These are phyloP conservation scores for Fusarium sp. DNA, from an alignment of 2,329 filamentous ascomycete genomes.

Conservation along the genomic window DNA sequence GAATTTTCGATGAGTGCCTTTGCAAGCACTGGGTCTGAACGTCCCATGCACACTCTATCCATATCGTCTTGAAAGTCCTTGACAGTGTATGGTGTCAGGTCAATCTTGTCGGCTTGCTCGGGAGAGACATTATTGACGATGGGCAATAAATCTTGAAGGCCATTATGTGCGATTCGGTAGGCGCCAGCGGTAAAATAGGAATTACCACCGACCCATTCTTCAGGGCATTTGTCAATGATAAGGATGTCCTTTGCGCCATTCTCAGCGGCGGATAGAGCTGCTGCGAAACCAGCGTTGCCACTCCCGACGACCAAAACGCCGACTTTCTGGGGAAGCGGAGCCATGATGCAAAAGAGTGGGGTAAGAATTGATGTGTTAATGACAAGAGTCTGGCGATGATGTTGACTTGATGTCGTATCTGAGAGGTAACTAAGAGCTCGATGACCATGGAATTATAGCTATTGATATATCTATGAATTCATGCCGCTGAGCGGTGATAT, in stretches of 20 bases:
- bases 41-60: constrained; percentile 22
- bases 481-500: too few relatives aligned
- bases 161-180: constrained; percentile 11
- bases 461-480: background rate
- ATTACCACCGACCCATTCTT: constrained; percentile 19
- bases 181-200: constrained; percentile 22
- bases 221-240: constrained; percentile 9
- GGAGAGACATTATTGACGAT: constrained; percentile 19
- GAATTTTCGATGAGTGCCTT: constrained; percentile 9
- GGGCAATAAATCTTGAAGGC: constrained; percentile 2
- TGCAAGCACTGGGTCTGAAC: constrained; percentile 15
- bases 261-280: constrained; percentile 14
- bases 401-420: rapidly evolving
- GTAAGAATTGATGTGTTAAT: background rate
- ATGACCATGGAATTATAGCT: rapidly evolving
- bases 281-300: constrained; percentile 23
- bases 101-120: constrained; percentile 10
- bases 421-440: rapidly evolving
- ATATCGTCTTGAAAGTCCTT: constrained; percentile 13
- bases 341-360: background rate
- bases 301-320: constrained; percentile 15
- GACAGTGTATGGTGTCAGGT: constrained; percentile 11
- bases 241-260: constrained; percentile 4
- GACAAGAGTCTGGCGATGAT: too few relatives aligned
- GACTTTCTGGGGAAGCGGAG: background rate